Conservation (phyloP, 345 rosid species). For the Syzygium oleosum region DNA sequence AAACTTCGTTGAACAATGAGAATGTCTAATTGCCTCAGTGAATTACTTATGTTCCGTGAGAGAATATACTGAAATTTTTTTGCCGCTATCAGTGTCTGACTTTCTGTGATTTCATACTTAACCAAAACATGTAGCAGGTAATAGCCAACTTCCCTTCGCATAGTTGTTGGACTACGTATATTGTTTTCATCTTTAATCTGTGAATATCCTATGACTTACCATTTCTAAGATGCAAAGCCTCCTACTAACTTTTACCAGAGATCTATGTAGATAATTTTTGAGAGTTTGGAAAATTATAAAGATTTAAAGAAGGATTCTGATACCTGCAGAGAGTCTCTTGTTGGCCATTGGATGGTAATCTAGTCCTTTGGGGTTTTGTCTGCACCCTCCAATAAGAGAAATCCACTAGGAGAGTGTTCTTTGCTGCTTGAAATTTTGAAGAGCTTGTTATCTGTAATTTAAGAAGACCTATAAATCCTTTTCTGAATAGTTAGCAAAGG, state of each 20-base stretch:
- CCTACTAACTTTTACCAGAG: background rate
- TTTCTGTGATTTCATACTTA: background rate
- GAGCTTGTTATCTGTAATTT: background rate
- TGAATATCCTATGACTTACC: background rate
- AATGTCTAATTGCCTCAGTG: background rate
- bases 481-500: background rate
- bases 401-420: background rate
- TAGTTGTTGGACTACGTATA: background rate
- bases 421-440: background rate
- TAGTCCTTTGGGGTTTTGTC: background rate
- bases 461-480: background rate
- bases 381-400: background rate
- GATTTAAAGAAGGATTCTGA: background rate
- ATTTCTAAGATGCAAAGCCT: background rate
- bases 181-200: background rate
- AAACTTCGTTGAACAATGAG: background rate
- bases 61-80: background rate
- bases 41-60: background rate
- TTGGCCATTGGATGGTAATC: background rate
- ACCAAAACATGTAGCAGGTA: background rate
- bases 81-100: background rate
- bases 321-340: background rate
- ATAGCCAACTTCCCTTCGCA: background rate
- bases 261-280: background rate
- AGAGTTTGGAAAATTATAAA: background rate